Conservation (phyloP, 345 rosid species). For the Hypericum perforatum region DNA sequence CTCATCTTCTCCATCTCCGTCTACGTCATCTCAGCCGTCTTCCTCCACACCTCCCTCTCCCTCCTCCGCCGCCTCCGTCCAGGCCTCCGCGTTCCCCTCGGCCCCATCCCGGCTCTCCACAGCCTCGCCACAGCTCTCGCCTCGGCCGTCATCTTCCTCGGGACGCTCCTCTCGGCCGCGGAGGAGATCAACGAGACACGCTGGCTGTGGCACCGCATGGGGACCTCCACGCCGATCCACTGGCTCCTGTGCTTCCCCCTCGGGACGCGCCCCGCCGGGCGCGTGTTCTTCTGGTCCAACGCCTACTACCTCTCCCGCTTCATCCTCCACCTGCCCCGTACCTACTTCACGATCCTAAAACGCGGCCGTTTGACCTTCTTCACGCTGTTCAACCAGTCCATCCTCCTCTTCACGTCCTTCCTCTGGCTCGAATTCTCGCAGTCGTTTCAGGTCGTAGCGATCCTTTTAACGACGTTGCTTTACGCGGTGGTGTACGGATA, state of each 20-base stretch:
- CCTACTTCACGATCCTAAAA: background rate
- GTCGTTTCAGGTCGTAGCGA: conserved; percentile 1
- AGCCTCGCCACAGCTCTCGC: conserved; percentile 1
- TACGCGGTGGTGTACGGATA: conserved; percentile 22
- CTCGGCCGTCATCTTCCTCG: conserved; percentile 2
- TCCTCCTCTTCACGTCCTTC: conserved; percentile 1
- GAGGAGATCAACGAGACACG: conserved; percentile 3
- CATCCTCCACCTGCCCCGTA: conserved; percentile 3
- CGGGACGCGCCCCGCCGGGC: conserved; percentile 3
- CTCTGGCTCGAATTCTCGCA: conserved; percentile 8
- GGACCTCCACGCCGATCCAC: conserved; percentile 1
- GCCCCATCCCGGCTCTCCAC: conserved; percentile 1
- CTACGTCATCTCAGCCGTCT: background rate
- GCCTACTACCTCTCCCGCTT: conserved; percentile 5
- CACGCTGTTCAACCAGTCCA: conserved; percentile 3
- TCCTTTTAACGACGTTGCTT: conserved; percentile 14
- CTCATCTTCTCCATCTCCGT: conserved; percentile 3
- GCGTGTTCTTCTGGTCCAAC: conserved; percentile 6
- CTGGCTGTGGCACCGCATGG: conserved; percentile 3
- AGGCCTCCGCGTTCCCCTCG: conserved; percentile 3
- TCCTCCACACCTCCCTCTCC: background rate
- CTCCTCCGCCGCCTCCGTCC: conserved; percentile 1
- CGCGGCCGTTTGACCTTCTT: background rate
- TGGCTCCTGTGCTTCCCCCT: conserved; percentile 7
- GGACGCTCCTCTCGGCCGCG: conserved; percentile 6